Conservation (phyloP, 1,139 yeast species). For the Suhomyces chickasaworum region DNA sequence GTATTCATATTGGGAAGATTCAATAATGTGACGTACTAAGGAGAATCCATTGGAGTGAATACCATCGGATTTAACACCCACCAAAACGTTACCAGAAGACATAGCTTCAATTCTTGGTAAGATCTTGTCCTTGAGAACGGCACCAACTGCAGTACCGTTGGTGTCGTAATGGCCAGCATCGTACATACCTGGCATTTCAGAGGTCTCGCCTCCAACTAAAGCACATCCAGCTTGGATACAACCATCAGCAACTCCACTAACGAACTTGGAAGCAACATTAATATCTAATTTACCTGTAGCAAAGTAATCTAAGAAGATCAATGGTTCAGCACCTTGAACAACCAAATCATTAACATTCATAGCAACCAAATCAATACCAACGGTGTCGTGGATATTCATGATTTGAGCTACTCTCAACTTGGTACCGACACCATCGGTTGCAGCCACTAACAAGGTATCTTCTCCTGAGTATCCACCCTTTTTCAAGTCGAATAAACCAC, state of each 20-base stretch:
- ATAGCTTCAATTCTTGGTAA: slow-evolving; percentile 71
- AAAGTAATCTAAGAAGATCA: slow-evolving; percentile 92
- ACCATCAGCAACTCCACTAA: slow-evolving; percentile 94
- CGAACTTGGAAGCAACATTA: slow-evolving; percentile 82
- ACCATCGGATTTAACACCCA: slow-evolving; percentile 91
- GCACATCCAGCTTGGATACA: slow-evolving; percentile 97
- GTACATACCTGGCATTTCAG: slow-evolving; percentile 99
- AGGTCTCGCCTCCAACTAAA: slow-evolving; percentile 97
- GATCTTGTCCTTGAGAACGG: slow-evolving; percentile 78
- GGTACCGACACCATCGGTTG: slow-evolving; percentile 99
- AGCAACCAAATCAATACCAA: slow-evolving; percentile 97
- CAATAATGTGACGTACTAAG: slow-evolving; percentile 91
- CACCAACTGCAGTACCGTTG: slow-evolving; percentile 98
- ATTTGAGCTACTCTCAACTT: slow-evolving; percentile 93
- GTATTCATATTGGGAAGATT: slow-evolving; percentile 64
- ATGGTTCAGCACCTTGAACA: slow-evolving; percentile 98
- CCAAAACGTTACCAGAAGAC: slow-evolving; percentile 75
- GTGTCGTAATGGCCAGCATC: slow-evolving; percentile 95
- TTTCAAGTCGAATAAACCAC: slow-evolving; percentile 90
- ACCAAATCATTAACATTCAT: slow-evolving; percentile 98
- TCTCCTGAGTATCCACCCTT: slow-evolving; percentile 81
- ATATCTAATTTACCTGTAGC: slow-evolving; percentile 93
- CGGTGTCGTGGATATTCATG: slow-evolving; percentile 87
- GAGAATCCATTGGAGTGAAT: slow-evolving; percentile 97
- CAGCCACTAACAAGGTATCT: slow-evolving; percentile 86